A percentile compares a stretch with the other conserved stretches of the same genome.
Conservation (phyloP, 345 rosid genomes). For the Moricandia arvensis region DNA sequence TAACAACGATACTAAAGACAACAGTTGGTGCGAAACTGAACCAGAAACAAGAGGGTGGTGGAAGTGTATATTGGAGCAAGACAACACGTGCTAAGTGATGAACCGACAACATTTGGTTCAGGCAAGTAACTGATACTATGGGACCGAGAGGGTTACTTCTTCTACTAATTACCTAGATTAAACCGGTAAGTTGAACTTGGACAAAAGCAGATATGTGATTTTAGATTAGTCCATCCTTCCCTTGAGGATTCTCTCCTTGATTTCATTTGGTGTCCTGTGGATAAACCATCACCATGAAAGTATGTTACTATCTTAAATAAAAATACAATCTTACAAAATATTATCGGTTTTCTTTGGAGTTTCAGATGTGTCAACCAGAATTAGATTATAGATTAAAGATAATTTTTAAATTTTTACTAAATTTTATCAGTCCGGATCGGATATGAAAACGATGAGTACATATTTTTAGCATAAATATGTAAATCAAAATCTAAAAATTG, state of each 20-base stretch:
- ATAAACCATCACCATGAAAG: conserved; percentile 17
- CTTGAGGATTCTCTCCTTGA: conserved; percentile 77
- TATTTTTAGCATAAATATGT: too few relatives aligned
- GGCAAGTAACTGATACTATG: conserved; percentile 2
- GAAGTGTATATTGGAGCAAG: neutral
- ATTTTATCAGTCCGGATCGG: too few relatives aligned
- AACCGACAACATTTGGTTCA: conserved; percentile 16
- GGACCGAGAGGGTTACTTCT: neutral
- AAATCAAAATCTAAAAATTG: too few relatives aligned
- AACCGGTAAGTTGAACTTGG: neutral
- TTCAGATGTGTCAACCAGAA: too few relatives aligned
- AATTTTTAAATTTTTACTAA: too few relatives aligned
- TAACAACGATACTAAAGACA: neutral
- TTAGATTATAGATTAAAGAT: too few relatives aligned
- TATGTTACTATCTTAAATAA: neutral
- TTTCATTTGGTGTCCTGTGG: conserved; percentile 77
- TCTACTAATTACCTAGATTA: conserved; percentile 13
- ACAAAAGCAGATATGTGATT: conserved; percentile 5
- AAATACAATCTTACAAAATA: too few relatives aligned
- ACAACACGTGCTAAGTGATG: conserved; percentile 1
- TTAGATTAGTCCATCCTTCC: conserved; percentile 86
- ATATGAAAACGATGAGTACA: too few relatives aligned
- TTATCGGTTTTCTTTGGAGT: too few relatives aligned
- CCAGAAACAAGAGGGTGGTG: neutral
- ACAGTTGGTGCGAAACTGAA: neutral